Conservation (phyloP, 2,329 filamentous ascomycete species). For the Pestalotiopsis sp. region DNA sequence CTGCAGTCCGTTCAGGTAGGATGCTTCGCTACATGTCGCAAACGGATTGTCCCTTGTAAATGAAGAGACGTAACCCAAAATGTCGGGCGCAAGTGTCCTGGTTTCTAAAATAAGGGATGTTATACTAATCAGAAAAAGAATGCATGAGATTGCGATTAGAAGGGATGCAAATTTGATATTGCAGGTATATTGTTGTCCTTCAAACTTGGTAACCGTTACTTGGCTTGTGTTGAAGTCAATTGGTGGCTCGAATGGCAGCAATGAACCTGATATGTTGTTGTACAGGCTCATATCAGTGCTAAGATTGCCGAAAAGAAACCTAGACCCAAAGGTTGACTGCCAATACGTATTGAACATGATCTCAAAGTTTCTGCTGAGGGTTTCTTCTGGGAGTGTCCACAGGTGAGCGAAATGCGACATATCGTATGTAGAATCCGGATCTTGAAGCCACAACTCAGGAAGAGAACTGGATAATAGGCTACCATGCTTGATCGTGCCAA, state of each 20-base stretch:
- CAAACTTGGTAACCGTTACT: not conserved
- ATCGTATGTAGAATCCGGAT: not conserved
- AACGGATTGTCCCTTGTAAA: not conserved
- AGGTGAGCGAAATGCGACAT: not conserved
- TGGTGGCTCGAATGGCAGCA: not conserved
- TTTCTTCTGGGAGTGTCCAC: not conserved
- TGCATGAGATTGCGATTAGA: not conserved
- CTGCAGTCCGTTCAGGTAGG: not conserved
- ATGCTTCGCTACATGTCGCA: not conserved
- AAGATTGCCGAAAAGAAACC: not conserved
- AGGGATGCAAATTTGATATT: not conserved
- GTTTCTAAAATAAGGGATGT: not conserved
- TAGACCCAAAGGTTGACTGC: not conserved
- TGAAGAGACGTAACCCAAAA: not conserved
- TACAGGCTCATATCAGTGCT: not conserved
- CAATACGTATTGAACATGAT: not conserved
- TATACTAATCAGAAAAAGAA: not conserved
- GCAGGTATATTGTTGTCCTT: not conserved
- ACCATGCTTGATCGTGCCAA: not conserved
- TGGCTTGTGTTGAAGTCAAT: not conserved
- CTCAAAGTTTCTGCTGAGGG: not conserved
- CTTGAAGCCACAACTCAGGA: not conserved
- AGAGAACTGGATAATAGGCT: not conserved
- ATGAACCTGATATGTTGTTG: not conserved
- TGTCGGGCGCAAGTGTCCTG: not conserved